Evolutionary conservation across 2,329 filamentous ascomycete species (phyloP).

Genomic region (Alternaria dauci): DNA sequence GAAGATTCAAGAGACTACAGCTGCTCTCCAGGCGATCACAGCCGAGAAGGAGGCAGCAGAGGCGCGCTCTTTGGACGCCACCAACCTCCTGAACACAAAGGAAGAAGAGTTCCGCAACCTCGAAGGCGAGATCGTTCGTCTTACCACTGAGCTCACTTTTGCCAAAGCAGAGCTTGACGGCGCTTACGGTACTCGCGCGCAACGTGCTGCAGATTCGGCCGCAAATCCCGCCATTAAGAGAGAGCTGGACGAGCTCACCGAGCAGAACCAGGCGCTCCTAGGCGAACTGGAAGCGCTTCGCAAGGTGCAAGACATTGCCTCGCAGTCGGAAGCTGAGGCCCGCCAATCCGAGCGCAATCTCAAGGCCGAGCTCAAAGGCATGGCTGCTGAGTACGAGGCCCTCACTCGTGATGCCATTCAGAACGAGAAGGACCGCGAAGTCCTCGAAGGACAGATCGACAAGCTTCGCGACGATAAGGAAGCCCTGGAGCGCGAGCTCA

Average conservation of each 20-base stretch:
- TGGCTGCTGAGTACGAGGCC: conserved; percentile 73
- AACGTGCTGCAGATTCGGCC: conserved; percentile 72
- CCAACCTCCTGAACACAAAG: conserved; percentile 42
- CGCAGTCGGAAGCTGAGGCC: conserved; percentile 47
- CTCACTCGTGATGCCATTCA: conserved; percentile 75
- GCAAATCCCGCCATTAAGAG: conserved; percentile 64
- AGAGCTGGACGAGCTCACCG: conserved; percentile 65
- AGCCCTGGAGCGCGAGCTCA: conserved; percentile 68
- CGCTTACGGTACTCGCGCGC: conserved; percentile 81
- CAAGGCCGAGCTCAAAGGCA: conserved; percentile 71
- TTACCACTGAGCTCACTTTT: conserved; percentile 85
- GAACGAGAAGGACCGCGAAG: conserved; percentile 74
- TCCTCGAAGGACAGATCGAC: conserved; percentile 70
- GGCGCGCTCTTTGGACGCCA: conserved; percentile 38
- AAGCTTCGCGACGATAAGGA: conserved; percentile 70
- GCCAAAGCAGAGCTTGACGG: conserved; percentile 90
- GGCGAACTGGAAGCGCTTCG: conserved; percentile 57
- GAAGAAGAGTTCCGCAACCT: conserved; percentile 53
- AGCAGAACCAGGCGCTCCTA: conserved; percentile 53
- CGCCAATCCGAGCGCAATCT: conserved; percentile 57
- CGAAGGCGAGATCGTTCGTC: conserved; percentile 70
- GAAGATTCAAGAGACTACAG: conserved; percentile 40
- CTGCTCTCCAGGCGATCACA: conserved; percentile 37
- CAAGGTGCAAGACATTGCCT: conserved; percentile 47
- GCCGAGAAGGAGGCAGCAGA: conserved; percentile 46